Evolutionary conservation across 2,329 filamentous ascomycete genomes (phyloP), one percentile per base, ranked within the genome.

Genomic region (Blumeria hordei): DNA sequence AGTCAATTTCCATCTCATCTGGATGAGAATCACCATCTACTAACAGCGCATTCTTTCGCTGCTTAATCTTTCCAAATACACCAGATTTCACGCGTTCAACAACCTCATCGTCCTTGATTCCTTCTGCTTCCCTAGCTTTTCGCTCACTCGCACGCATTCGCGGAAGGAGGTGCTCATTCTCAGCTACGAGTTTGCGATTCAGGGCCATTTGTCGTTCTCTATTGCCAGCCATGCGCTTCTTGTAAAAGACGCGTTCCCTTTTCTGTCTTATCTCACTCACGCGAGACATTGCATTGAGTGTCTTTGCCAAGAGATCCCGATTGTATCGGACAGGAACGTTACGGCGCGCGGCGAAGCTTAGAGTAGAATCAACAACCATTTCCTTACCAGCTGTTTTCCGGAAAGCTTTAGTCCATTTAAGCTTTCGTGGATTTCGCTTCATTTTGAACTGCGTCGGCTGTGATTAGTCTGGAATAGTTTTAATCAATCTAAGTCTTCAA

Each of bases 401-500:
- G 76, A 88, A 90, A 54, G 86, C 81, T 75, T 95, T 94, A 59
- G 90, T 95, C 92, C 90, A 95, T 70, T 88, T 92, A 63, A 96
- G 78, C 70, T 95, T 94, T 68, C 90, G 81, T 37, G 90, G 88
- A 72, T 96, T 95, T 62, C 92, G 82, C 83, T 94, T 94, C 86
- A 94, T 94, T 72, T 93, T 92, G 78, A 93, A 94, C 74, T 80
- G 60, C 14, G 18, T 44, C 35, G 21, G 21, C 21, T 11, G 16
- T 21, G 18, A 21, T 21, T 28, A 21, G 16, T 41, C 3, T 28
- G 14, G 21, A 28, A 21, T 2, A 3, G 2, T 41, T 16, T 16
- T 41, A 2, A 4, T 1, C 2, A 44, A 16, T 14, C 33, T 43
- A 28, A 28, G 21, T 4, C 21, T 2, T 28, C 33, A n/a, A n/a